Evolutionary conservation across 495 filamentous ascomycete genomes (phyloP), one percentile per base, ranked within the genome.

Genomic region (Hyaloscypha variabilis): DNA sequence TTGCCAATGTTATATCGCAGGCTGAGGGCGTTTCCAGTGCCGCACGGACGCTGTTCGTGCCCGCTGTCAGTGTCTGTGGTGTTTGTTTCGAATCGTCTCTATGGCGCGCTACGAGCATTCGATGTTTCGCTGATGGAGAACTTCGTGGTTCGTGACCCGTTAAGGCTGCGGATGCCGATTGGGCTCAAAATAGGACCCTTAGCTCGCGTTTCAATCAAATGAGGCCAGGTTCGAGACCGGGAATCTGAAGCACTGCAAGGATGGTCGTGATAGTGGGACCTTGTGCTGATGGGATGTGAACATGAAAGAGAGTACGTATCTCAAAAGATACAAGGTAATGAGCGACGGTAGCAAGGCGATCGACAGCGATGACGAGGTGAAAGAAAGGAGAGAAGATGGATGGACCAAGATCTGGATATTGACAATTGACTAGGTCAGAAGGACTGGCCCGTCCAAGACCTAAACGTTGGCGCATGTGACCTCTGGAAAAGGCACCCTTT

Each of bases 221-320:
- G 11, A 17, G 39, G 19, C 39, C 39, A 46, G 11, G 39, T 46
- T 46, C 39, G 39, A 46, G 39, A 17, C 39, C 39, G 39, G 31
- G 13, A 46, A 19, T 46, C 39, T 3, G 39, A 46, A 46, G 39
- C 19, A 17, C 19, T 14, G 39, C 17, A 46, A 17, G 39, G 39
- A 46, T 46, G 39, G 39, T 46, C 39, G 39, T 46, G 39, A 46
- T 14, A 3, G 39, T 11, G 10, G 39, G 39, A 17, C 0, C 13
- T 46, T 46, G 39, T 46, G 17, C 39, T 46, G 39, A 19, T 11
- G 39, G 13, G 34, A 52, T 34, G n/a, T 30, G 0, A 57, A 62
- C 26, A 8, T 58, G 23, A 67, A 67, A 6, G 64, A 67, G 2
- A 62, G 64, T 58, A 67, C 64, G 64, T 67, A 67, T 67, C 64